Evolutionary conservation across 371 early-diverging fungal species (phyloP), one percentile per base, ranked within the genome.

Genomic region (Massospora cicadina): DNA sequence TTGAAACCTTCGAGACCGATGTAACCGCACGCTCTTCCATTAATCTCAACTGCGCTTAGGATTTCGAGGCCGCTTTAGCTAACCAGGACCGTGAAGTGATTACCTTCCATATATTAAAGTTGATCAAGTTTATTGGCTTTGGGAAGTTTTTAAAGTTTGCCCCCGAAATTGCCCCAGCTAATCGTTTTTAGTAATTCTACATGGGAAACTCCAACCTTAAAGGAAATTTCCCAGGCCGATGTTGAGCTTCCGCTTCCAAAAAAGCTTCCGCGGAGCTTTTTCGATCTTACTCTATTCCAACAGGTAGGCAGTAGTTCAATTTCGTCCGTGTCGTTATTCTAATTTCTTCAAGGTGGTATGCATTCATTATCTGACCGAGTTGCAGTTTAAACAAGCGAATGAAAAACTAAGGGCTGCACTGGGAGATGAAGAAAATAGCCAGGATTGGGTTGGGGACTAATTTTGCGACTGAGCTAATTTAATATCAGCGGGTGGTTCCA

Each of bases 1-100:
- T 23, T 2, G 63, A 63, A 43, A 10, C 24, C 23, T 63, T 63
- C 55, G 54, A 63, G n/a, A 63, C 54, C 21, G 63, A 63, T 17
- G 63, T 63, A 54, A 63, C 55, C 17, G 27, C 12, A 25, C 13
- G 3, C 17, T 60, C 31, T 17, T 10, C 10, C 7, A 30, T 28
- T 21, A 30, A 25, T 27, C 21, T 21, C 3, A 21, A 2, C 31
- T 17, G 2, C 32, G n/a, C 13, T 12, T 12, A 26, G 60, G 23
- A 21, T 60, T 60, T 26, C 13, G 27, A 60, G 32, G 23, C 2
- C 21, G 60, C 26, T 17, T 26, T 60, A 23, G 31, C 31, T 7
- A 7, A 5, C 31, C 28, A 31, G 23, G 60, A 60, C 32, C 27
- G 32, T 17, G 30, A 24, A 12, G 2, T 28, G 13, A 60, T 60